Evolutionary conservation across 108 stramenopile genomes (phyloP), one percentile per base, ranked within the genome.

Genomic region (Cyclostephanos invisitatus): DNA sequence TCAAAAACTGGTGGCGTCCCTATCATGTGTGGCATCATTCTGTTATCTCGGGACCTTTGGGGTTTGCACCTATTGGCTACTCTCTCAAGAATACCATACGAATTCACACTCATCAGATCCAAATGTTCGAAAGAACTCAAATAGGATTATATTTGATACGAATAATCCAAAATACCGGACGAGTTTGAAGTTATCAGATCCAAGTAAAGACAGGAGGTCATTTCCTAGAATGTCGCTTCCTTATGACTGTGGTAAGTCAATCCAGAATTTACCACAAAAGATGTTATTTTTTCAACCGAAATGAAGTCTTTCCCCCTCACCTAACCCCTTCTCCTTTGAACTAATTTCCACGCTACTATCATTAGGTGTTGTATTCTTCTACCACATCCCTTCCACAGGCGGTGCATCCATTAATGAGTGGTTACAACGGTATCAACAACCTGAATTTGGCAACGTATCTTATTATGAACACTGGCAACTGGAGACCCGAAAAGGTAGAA

Each of bases 361-460:
- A 22, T 47, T 21, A 53, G 69, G 69, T 18, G 69, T 70, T 7
- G 59, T 70, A 32, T 71, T 71, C 70, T 71, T 71, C 70, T 71
- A 47, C 27, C 70, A 71, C 44, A 62, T 71, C 18, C 60, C 70
- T 0, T 62, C 25, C 49, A 71, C 70, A 0, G 70, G 70, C 0
- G 70, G 70, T 14, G 60, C 70, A 51, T 71, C 70, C 49, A 71
- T 71, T 11, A 59, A 58, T 46, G 10, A 20, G 20, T 71, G 70
- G 70, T 61, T 70, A 7, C 36, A 37, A 28, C 60, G 48, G 56
- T 60, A 60, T 42, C 20, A 40, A 29, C 17, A 10, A 9, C 69
- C 69, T 14, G 8, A 38, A 29, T 40, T 48, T 22, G 70, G 59
- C 7, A 62, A 60, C 24, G n/a, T 49, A 22, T 61, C 46, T 22